Evolutionary conservation across 2,329 filamentous ascomycete genomes (phyloP).

Genomic region (Penicillium brasilianum): DNA sequence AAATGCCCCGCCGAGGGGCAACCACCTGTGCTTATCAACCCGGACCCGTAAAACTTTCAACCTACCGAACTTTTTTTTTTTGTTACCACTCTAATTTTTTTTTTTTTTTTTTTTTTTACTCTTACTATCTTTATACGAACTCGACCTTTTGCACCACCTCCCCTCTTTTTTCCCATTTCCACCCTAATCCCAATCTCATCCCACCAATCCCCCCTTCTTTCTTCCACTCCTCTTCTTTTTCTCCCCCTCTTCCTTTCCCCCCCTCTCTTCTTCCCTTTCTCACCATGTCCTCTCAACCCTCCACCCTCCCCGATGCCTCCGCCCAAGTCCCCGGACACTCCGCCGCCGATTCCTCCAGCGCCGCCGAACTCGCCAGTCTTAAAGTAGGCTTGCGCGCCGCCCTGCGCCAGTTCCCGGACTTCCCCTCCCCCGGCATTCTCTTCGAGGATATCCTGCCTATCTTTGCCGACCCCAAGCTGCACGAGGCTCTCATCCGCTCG

Average conservation of each 20-base stretch:
- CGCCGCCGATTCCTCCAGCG: conserved; percentile 53
- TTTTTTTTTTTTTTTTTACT: conserved; percentile 9
- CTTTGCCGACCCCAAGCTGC: conserved; percentile 77
- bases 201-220: conserved; percentile 25
- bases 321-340: conserved; percentile 49
- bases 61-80: conserved; percentile 11
- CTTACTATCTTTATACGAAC: conserved; percentile 3
- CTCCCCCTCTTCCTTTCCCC: conserved; percentile 16
- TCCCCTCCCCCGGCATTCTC: conserved; percentile 87
- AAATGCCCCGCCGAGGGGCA: conserved; percentile 16
- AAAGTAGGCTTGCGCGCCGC: conserved; percentile 70
- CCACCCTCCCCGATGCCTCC: conserved; percentile 46
- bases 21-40: conserved; percentile 19
- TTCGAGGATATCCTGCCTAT: conserved; percentile 99
- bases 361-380: conserved; percentile 65
- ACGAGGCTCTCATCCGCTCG: conserved; percentile 77
- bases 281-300: conserved; percentile 46
- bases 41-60: conserved; percentile 25
- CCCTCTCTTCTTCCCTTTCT: conserved; percentile 26
- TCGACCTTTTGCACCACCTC: conserved; percentile 17
- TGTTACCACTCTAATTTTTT: conserved; percentile 1
- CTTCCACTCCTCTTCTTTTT: conserved; percentile 28
- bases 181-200: conserved; percentile 9
- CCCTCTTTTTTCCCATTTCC: conserved; percentile 22
- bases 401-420: conserved; percentile 87